Percentiles rank a stretch among this genome's conserved stretches.
Conservation (phyloP, 345 rosid genomes). For the Chamaenerion angustifolium region DNA sequence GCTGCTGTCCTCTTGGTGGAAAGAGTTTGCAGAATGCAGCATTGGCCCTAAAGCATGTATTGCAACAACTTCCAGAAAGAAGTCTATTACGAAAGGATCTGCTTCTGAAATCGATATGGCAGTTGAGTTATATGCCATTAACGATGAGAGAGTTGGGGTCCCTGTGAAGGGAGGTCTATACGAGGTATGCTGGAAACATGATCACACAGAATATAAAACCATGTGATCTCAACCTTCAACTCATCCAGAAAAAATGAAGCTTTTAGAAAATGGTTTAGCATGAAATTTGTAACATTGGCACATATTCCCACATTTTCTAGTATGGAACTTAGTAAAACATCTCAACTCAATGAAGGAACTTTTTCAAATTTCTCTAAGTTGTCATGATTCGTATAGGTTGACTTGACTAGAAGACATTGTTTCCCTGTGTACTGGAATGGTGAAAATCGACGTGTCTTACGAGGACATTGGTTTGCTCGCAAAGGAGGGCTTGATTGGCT, state of each 20-base stretch:
- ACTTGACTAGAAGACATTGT: slow-evolving; percentile 62
- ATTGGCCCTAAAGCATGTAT: slow-evolving; percentile 52
- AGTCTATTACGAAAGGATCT: no score
- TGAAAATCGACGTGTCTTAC: slow-evolving; percentile 80
- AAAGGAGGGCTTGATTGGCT: slow-evolving; percentile 92
- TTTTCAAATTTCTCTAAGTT: no score
- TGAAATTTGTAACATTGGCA: no score
- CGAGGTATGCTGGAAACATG: slow-evolving; percentile 33
- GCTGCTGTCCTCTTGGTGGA: slow-evolving; percentile 89
- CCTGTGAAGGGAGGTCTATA: slow-evolving; percentile 97
- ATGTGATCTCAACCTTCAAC: no score
- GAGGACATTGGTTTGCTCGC: slow-evolving; percentile 96
- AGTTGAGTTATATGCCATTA: slow-evolving; percentile 35
- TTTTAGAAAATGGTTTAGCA: no score
- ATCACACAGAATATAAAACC: no score
- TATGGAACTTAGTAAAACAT: no score
- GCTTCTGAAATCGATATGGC: slow-evolving; percentile 13
- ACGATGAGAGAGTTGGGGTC: slow-evolving; percentile 94
- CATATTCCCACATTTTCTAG: no score
- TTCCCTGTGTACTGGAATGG: slow-evolving; percentile 96
- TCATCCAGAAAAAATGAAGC: no score
- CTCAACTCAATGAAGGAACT: no score
- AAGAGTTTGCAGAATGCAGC: slow-evolving; percentile 89
- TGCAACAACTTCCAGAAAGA: slow-evolving; percentile 9
- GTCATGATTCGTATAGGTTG: slow-evolving; percentile 31